Base-by-base conservation (phyloP, 768 basidiomycete species). In the Daedalea quercina region DNA sequence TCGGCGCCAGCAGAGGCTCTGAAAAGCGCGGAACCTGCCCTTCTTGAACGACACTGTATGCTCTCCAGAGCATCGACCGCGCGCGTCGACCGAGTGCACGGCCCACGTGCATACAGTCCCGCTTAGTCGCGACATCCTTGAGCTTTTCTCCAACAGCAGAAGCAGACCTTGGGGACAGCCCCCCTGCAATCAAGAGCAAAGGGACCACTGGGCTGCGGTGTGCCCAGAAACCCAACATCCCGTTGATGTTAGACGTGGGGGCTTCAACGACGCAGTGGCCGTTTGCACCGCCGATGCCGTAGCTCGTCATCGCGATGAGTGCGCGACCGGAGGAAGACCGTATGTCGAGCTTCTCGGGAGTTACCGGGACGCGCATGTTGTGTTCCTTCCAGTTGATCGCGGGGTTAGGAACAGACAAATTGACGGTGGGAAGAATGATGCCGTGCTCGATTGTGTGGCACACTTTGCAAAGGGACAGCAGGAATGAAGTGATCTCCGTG, bases 201-300 rank as follows among this genome's bases (percentile, higher is more conserved):
- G 50, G 56, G 7, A 35, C 37, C 1, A 42, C 26, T 8, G 34
- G 22, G 2, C 23, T 44, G 6, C 11, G 6, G 3, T 15, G 17
- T 6, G 26, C 52, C 56, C 53, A 44, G 46, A 53, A 1, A 47
- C 9, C 2, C 47, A 9, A 13, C 17, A 37, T 4, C 20, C 35
- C 48, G 6, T 19, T 12, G 9, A 13, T 19, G 33, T 7, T 19
- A 13, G 13, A 20, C 70, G 68, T 9, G 71, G 67, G 17, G 61
- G 28, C 64, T 57, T 75, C 68, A 12, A 76, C 43, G 17, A 77
- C 66, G 19, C 64, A 67, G 50, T 76, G 74, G 0, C 71, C 76
- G 49, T 74, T 75, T 1, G 69, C 67, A 9, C 76, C 76, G n/a
- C 74, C 73, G 37, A 77, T 75, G 1, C 76, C 76, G 19, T 69